Evolutionary conservation across 345 rosid species (phyloP), one percentile per base, ranked within the genome.

Genomic region (Limnanthes douglasii): DNA sequence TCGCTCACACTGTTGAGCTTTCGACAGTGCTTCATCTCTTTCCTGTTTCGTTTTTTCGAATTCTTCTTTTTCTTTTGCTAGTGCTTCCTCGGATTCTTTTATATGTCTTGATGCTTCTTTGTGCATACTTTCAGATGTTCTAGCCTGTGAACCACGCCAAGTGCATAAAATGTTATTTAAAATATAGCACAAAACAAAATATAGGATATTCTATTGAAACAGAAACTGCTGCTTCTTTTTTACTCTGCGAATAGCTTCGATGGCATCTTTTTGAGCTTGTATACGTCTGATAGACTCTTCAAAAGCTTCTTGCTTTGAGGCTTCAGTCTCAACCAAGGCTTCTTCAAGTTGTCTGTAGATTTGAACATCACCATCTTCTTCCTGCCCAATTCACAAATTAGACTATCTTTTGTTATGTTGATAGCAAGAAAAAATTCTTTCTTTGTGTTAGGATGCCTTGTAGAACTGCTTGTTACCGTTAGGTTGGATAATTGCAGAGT

Each of bases 201-300:
- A 26, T 26, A 12, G 11, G 6, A 4, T 18, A 26, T 26, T 8
- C 3, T 8, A 26, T 26, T 6, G 8, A 12, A 26, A 8, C 6
- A 26, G 30, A 26, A 26, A 6, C 2, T 26, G 35, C 20, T 28
- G 13, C 18, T 15, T 20, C 6, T 9, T 13, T 28, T 11, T 36
- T 64, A 79, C 95, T 86, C 42, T 73, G 41, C 54, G 70, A 6
- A 64, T 55, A 37, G 81, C 64, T 34, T 66, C 82, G 31, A 62
- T 35, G 45, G 66, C 65, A 30, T 59, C 75, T 15, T 44, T 71
- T 57, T 70, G 81, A 31, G 78, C 76, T 65, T 73, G 59, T 37
- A 50, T 60, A 37, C 65, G 69, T 57, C 64, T 56, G 26, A 39
- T 15, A 39, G 62, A 67, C 69, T 70, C 86, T 45, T 59, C 55